Evolutionary conservation across 1,284 basidiomycete species (phyloP).

Genomic region (Ustilago trichophora): DNA sequence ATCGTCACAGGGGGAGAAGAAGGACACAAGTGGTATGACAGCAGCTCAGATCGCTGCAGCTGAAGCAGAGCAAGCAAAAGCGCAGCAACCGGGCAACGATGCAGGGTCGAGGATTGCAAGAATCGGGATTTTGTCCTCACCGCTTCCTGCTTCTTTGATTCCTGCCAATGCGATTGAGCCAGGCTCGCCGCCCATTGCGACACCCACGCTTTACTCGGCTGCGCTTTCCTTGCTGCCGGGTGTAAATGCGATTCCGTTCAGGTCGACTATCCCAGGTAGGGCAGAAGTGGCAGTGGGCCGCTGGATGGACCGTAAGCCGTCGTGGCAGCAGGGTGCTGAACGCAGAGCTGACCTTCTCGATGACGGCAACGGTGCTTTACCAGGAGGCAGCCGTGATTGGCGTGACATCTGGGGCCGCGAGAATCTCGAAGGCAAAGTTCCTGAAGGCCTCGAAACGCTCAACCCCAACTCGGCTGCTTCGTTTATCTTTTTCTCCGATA

Average conservation of each 20-base stretch:
- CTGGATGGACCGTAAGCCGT: conserved; percentile 51
- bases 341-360: conserved; percentile 46
- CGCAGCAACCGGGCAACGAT: neutral
- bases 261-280: conserved; percentile 49
- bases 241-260: conserved; percentile 46
- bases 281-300: conserved; percentile 53
- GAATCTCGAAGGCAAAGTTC: conserved; percentile 50
- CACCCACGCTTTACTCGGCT: conserved; percentile 40
- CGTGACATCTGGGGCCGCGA: conserved; percentile 57
- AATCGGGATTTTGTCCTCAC: conserved; percentile 44
- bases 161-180: conserved; percentile 34
- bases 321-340: conserved; percentile 47
- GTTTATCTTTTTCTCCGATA: conserved; percentile 75
- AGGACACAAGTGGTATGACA: conserved; percentile 10
- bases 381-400: conserved; percentile 45
- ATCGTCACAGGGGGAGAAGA: neutral
- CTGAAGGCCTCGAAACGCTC: conserved; percentile 27
- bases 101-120: conserved; percentile 26
- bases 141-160: conserved; percentile 48
- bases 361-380: conserved; percentile 26
- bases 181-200: conserved; percentile 26
- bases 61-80: conserved; percentile 10
- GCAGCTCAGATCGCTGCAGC: conserved; percentile 27
- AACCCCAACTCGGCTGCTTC: conserved; percentile 67
- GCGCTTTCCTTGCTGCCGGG: conserved; percentile 48